Evolutionary conservation across 805 yeast genomes (phyloP).

Genomic region (Suhomyces sp.): DNA sequence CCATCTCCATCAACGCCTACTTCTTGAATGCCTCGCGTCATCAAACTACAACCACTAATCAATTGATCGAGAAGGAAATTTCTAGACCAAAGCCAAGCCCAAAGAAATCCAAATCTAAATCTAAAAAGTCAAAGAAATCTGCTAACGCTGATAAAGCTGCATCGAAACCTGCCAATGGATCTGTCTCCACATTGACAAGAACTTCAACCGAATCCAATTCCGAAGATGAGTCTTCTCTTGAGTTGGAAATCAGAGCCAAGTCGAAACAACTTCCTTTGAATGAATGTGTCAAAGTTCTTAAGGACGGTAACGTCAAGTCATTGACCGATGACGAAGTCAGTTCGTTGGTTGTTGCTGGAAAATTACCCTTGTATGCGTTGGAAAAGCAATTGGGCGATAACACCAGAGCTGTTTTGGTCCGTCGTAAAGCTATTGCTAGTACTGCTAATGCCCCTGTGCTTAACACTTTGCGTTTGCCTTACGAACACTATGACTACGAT

Average conservation of each 20-base stretch:
- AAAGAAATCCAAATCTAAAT: background rate
- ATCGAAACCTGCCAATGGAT: background rate
- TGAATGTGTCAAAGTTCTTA: slow-evolving; percentile 58
- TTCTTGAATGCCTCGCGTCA: slow-evolving; percentile 81
- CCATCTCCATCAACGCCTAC: slow-evolving; percentile 79
- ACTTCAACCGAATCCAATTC: slow-evolving; percentile 14
- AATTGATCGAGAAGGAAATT: slow-evolving; percentile 39
- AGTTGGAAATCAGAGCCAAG: slow-evolving; percentile 23
- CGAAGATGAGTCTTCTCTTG: slow-evolving; percentile 16
- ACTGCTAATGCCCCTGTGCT: slow-evolving; percentile 80
- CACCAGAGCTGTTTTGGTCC: slow-evolving; percentile 87
- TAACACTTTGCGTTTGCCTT: slow-evolving; percentile 72
- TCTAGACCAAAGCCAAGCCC: slow-evolving; percentile 22
- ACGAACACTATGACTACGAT: slow-evolving; percentile 80
- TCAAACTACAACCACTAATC: slow-evolving; percentile 47
- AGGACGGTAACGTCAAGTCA: slow-evolving; percentile 66
- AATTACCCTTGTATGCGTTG: slow-evolving; percentile 87
- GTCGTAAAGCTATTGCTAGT: slow-evolving; percentile 88
- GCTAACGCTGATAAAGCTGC: background rate
- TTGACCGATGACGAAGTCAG: slow-evolving; percentile 74
- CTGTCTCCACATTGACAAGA: slow-evolving; percentile 1
- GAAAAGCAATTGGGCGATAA: slow-evolving; percentile 89
- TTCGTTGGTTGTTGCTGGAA: slow-evolving; percentile 65
- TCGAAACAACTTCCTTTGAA: slow-evolving; percentile 48
- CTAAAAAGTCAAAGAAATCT: slow-evolving; percentile 4